Evolutionary conservation across 2,329 filamentous ascomycete species (phyloP), one percentile per base, ranked within the genome.

Genomic region (Diaporthe helianthi): DNA sequence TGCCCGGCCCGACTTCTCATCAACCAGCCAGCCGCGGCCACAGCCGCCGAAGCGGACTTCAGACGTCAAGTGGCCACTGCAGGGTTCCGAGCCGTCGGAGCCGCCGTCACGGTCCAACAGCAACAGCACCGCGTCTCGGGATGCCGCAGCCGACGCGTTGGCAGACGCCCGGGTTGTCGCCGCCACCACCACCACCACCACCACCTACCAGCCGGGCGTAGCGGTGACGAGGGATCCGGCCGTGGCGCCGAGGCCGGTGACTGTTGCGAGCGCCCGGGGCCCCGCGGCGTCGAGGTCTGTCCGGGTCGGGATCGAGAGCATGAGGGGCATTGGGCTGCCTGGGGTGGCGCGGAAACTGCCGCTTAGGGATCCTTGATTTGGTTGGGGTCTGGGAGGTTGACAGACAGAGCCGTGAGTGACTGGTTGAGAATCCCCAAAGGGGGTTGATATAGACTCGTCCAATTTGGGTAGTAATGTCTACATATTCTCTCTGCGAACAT

Each of bases 1-100:
- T 4, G 3, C 26, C 4, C 12, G 24, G 15, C 24, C 49, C 15
- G 24, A n/a, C 26, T 31, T 31, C 24, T 7, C 41, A 31, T 7
- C 41, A 22, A 17, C 1, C 24, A 17, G 19, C n/a, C 47, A 24
- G 26, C 41, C n/a, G 24, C 19, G 12, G 44, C 53, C 31, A n/a
- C 44, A 46, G n/a, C 44, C 33, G 22, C 67, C 33, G 33, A 44
- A 33, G n/a, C 53, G 68, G 22, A 33, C 65, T 26, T 66, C 61
- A 19, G 68, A 69, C n/a, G 52, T 65, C 2, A 69, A 66, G 61
- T 69, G 68, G 68, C 68, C 68, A 46, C 68, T 69, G 26, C 68
- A 69, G 41, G 58, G 38, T 22, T 49, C 58, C 6, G 36, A 41
- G 29, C 49, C 58, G 13, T 63, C 58, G 17, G 58, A 63, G 44